Evolutionary conservation across 495 filamentous ascomycete genomes (phyloP).

Genomic region (Penicillium psychrofluorescens): DNA sequence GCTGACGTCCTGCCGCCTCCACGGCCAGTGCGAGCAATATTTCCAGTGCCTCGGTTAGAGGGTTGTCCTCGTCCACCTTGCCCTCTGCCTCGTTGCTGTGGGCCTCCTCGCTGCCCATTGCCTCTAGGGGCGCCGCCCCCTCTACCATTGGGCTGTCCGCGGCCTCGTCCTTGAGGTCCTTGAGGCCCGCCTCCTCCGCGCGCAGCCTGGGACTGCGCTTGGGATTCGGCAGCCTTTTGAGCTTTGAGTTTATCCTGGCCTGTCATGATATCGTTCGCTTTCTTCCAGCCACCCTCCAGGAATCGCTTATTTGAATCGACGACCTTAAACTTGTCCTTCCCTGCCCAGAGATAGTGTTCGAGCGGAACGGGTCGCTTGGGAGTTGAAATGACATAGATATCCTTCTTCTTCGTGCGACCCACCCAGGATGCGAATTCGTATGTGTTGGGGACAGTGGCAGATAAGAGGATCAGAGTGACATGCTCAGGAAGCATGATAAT

Average conservation of each 20-base stretch:
- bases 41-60: constrained; percentile 59
- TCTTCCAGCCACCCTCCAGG: constrained; percentile 86
- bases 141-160: constrained; percentile 34
- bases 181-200: constrained; percentile 47
- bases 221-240: constrained; percentile 41
- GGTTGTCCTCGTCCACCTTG: constrained; percentile 50
- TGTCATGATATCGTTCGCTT: constrained; percentile 75
- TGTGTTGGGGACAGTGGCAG: constrained; percentile 95
- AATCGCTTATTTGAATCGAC: constrained; percentile 89
- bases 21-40: constrained; percentile 81
- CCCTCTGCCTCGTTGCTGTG: constrained; percentile 50
- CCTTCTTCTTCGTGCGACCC: constrained; percentile 93
- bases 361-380: constrained; percentile 90
- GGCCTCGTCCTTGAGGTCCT: constrained; percentile 37
- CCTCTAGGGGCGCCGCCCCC: constrained; percentile 14
- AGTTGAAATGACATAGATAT: constrained; percentile 98
- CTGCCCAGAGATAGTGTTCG: constrained; percentile 93
- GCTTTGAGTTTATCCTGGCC: constrained; percentile 73
- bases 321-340: constrained; percentile 87
- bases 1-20: constrained; percentile 77
- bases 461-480: constrained; percentile 89
- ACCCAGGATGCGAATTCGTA: constrained; percentile 98
- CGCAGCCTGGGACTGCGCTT: constrained; percentile 28
- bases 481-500: constrained; percentile 99
- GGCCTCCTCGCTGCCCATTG: constrained; percentile 34